Evolutionary conservation across 192 early-diverging fungal species (phyloP).

Genomic region (Backusella tarrabulga): DNA sequence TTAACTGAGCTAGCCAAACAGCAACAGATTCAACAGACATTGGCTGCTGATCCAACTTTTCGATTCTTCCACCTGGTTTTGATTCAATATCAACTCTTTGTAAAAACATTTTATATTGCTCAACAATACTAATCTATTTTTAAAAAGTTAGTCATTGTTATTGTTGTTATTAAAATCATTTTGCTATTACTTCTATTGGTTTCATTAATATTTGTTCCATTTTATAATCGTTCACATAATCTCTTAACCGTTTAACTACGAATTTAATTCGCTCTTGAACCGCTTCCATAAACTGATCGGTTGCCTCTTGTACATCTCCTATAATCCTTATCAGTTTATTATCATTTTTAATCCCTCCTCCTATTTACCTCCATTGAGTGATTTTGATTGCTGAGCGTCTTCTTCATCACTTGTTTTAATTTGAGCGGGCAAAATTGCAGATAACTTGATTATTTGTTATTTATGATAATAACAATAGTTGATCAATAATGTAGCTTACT

Average conservation of each 20-base stretch:
- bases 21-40: constrained; percentile 17
- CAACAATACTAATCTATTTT: constrained; percentile 22
- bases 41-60: neutral
- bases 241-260: constrained; percentile 57
- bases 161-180: neutral
- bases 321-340: neutral
- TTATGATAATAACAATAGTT: neutral
- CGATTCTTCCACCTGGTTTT: constrained; percentile 8
- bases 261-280: constrained; percentile 48
- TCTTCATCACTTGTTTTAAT: constrained; percentile 10
- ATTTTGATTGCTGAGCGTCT: neutral
- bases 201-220: constrained; percentile 73
- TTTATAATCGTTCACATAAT: constrained; percentile 72
- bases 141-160: neutral
- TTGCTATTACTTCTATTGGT: constrained; percentile 59
- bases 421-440: constrained; percentile 5
- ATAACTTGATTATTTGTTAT: neutral
- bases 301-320: constrained; percentile 37
- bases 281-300: constrained; percentile 53
- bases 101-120: constrained; percentile 19
- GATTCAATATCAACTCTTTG: constrained; percentile 14
- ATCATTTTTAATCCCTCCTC: neutral
- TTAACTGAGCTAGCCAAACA: constrained; percentile 24
- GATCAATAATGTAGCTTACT: neutral
- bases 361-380: constrained; percentile 15